These are phyloP conservation scores for Simmondsia chinensis DNA, from an alignment of 148 eudicot species.

Conservation along the genomic window DNA sequence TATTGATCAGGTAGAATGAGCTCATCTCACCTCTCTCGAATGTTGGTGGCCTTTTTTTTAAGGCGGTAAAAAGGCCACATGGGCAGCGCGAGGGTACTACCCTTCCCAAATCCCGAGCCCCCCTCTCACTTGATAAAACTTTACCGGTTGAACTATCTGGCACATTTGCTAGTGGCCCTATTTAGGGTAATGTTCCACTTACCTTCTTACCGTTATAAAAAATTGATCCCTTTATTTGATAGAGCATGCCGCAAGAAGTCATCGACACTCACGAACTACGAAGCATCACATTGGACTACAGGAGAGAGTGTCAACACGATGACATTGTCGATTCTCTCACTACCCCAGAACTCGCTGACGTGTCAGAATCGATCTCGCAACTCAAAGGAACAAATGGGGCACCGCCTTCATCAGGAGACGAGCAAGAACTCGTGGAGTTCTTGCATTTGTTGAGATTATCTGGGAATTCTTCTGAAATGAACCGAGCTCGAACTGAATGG, in stretches of 20 bases:
- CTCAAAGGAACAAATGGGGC: no score
- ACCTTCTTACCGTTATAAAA: not conserved
- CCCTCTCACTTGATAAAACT: no score
- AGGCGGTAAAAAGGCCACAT: no score
- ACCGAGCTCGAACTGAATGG: constrained; percentile 84
- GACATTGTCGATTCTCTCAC: constrained; percentile 80
- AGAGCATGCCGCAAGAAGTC: constrained; percentile 86
- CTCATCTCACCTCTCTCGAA: no score
- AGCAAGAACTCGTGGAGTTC: no score
- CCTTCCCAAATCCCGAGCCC: no score
- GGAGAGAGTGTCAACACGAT: constrained; percentile 82
- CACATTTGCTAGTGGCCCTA: no score
- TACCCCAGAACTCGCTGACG: constrained; percentile 31
- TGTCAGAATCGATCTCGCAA: no score
- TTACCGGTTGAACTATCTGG: not conserved
- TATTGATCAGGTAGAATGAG: no score
- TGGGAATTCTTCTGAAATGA: constrained; percentile 53
- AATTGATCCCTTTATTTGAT: constrained; percentile 10
- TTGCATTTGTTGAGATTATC: constrained; percentile 79
- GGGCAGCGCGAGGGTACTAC: no score
- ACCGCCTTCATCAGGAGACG: constrained; percentile 22
- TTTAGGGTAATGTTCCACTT: not conserved
- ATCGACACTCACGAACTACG: constrained; percentile 70
- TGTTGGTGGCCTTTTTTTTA: no score
- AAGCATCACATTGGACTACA: constrained; percentile 76